These are phyloP conservation scores for Huntiella omanensis DNA, from an alignment of 2,329 filamentous ascomycete genomes.

Conservation along the genomic window DNA sequence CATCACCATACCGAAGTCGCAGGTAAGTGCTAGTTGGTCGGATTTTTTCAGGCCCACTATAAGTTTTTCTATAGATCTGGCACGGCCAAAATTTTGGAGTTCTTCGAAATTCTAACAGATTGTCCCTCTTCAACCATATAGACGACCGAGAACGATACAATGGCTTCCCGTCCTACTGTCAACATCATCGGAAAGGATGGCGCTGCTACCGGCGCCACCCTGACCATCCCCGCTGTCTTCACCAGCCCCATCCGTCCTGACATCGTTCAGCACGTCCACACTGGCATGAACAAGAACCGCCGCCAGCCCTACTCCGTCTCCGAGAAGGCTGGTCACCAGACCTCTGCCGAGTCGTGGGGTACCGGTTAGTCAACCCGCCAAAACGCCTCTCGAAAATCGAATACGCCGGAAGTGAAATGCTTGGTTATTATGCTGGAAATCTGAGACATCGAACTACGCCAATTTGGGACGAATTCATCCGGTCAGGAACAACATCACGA, in stretches of 20 bases:
- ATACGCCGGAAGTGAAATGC: background rate
- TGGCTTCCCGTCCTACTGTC: constrained; percentile 95
- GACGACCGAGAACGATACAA: constrained; percentile 30
- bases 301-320: constrained; percentile 97
- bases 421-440: background rate
- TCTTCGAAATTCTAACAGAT: constrained; percentile 6
- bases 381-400: background rate
- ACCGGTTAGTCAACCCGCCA: constrained; percentile 51
- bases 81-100: background rate
- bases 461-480: background rate
- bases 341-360: constrained; percentile 99
- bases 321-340: constrained; percentile 99
- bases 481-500: too few relatives aligned
- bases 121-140: constrained; percentile 15
- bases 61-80: background rate
- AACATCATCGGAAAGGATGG: constrained; percentile 95
- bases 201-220: constrained; percentile 70
- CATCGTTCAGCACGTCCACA: constrained; percentile 98
- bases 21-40: constrained; percentile 7
- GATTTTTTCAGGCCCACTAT: background rate
- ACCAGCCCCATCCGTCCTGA: constrained; percentile 91
- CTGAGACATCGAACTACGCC: background rate
- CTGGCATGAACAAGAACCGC: constrained; percentile 99
- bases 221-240: constrained; percentile 94
- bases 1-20: constrained; percentile 11